Percentiles rank a stretch among this genome's conserved stretches.
phyloP scores from a whole-genome alignment of 2,329 filamentous ascomycete genomes.

The Ophiocordyceps polyrhachis-furcata region DNA sequence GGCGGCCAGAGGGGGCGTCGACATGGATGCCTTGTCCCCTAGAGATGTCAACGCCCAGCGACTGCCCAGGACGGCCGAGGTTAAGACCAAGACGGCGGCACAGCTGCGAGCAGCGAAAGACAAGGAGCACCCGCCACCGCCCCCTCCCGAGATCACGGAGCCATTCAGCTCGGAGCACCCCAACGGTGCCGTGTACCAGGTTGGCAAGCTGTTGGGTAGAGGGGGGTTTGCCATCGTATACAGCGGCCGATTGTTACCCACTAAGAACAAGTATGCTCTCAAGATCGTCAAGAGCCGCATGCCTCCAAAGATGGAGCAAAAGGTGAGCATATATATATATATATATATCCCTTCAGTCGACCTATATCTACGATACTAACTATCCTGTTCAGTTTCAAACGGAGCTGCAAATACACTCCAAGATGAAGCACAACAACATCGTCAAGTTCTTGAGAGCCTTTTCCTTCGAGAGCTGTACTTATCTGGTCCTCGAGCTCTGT shows the following conservation, averaged over 20 bases:
- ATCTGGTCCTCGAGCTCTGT: slow-evolving; percentile 85
- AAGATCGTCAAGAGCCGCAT: slow-evolving; percentile 75
- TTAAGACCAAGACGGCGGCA: slow-evolving; percentile 32
- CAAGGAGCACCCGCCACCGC: slow-evolving; percentile 47
- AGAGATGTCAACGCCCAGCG: slow-evolving; percentile 45
- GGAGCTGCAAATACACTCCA: slow-evolving; percentile 94
- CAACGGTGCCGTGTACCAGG: slow-evolving; percentile 53
- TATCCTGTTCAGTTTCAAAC: slow-evolving; percentile 38
- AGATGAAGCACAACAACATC: slow-evolving; percentile 89
- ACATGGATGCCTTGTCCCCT: slow-evolving; percentile 45
- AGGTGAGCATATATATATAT: slow-evolving; percentile 32
- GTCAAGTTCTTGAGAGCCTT: slow-evolving; percentile 93
- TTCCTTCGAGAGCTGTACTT: slow-evolving; percentile 73
- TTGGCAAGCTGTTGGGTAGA: slow-evolving; percentile 58
- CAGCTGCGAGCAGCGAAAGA: slow-evolving; percentile 39
- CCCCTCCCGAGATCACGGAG: slow-evolving; percentile 39
- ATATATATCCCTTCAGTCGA: background rate
- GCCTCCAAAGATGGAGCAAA: slow-evolving; percentile 69
- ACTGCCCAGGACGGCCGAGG: slow-evolving; percentile 25
- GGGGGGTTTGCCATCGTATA: slow-evolving; percentile 74
- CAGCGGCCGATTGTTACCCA: slow-evolving; percentile 46
- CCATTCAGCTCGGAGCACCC: slow-evolving; percentile 49
- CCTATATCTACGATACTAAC: background rate
- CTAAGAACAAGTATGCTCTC: slow-evolving; percentile 50
- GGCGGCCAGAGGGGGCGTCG: slow-evolving; percentile 26